Percentiles rank a stretch among this genome's conserved stretches.
These are phyloP conservation scores for Ascochyta fabae DNA, from an alignment of 2,329 filamentous ascomycete genomes.

Conservation along the genomic window DNA sequence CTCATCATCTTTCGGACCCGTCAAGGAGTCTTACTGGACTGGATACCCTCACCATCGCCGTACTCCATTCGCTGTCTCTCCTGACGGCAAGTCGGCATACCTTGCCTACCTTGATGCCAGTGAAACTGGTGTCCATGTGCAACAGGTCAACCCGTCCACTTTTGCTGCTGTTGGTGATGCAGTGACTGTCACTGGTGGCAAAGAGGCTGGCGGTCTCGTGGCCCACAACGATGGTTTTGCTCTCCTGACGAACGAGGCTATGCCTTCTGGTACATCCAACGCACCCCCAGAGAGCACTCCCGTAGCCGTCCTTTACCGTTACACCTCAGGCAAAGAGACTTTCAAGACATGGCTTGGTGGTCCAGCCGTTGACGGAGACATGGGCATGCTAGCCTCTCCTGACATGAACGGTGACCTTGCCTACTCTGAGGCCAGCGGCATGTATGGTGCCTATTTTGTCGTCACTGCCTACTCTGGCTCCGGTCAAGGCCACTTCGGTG, in stretches of 20 bases:
- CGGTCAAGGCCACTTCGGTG: slow-evolving; percentile 64
- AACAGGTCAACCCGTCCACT: slow-evolving; percentile 61
- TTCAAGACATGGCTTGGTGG: slow-evolving; percentile 68
- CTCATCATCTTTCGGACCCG: slow-evolving; percentile 61
- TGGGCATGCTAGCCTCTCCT: slow-evolving; percentile 59
- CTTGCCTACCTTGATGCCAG: slow-evolving; percentile 66
- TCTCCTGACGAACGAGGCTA: slow-evolving; percentile 64
- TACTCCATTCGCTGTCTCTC: slow-evolving; percentile 66
- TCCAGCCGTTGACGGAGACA: slow-evolving; percentile 57
- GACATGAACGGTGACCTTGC: slow-evolving; percentile 69
- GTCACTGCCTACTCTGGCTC: slow-evolving; percentile 64
- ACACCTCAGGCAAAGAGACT: slow-evolving; percentile 60
- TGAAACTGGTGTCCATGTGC: slow-evolving; percentile 63
- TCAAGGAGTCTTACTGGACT: slow-evolving; percentile 68
- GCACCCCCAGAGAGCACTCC: slow-evolving; percentile 58
- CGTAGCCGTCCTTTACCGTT: slow-evolving; percentile 66
- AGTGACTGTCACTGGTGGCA: slow-evolving; percentile 60
- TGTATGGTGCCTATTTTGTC: slow-evolving; percentile 69
- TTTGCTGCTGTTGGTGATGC: slow-evolving; percentile 61
- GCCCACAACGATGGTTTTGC: slow-evolving; percentile 69
- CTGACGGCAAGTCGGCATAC: slow-evolving; percentile 65
- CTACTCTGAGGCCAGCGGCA: slow-evolving; percentile 61
- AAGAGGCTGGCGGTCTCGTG: slow-evolving; percentile 65
- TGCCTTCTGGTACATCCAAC: slow-evolving; percentile 58
- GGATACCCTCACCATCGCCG: slow-evolving; percentile 66